Percentiles rank a stretch among this genome's conserved stretches.
Evolutionary conservation across 2,329 filamentous ascomycete genomes (phyloP).

Genomic region (Volutella citrinella): DNA sequence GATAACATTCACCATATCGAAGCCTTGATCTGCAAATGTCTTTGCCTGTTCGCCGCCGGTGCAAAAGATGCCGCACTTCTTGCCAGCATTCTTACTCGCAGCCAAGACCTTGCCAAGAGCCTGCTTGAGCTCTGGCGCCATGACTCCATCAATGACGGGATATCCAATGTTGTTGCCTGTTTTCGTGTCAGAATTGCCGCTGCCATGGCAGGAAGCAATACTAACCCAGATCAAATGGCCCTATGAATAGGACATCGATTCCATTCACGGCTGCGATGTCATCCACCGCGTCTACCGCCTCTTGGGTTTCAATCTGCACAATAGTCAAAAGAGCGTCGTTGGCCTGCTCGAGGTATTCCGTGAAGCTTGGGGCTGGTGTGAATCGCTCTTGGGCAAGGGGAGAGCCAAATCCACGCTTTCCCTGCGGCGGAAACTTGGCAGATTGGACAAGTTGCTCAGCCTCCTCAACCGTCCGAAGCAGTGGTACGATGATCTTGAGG

Average conservation of each 20-base stretch:
- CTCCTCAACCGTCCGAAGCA: conserved; percentile 41
- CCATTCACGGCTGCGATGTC: conserved; percentile 59
- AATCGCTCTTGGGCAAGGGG: conserved; percentile 44
- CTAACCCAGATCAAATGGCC: conserved; percentile 61
- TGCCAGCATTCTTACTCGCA: conserved; percentile 59
- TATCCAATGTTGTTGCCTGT: conserved; percentile 57
- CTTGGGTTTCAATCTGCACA: conserved; percentile 66
- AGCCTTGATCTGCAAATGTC: conserved; percentile 52
- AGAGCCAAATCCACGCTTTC: conserved; percentile 48
- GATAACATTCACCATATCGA: conserved; percentile 59
- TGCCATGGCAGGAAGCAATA: not conserved
- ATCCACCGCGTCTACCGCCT: conserved; percentile 58
- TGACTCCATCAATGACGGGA: conserved; percentile 58
- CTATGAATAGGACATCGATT: conserved; percentile 63
- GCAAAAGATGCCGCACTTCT: conserved; percentile 63
- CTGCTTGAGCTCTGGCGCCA: conserved; percentile 55
- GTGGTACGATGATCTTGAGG: conserved; percentile 43
- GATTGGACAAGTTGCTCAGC: conserved; percentile 43
- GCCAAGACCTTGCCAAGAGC: conserved; percentile 57
- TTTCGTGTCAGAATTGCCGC: conserved; percentile 5
- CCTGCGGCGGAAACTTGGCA: conserved; percentile 49
- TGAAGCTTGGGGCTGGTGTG: conserved; percentile 40
- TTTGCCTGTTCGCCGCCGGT: conserved; percentile 54
- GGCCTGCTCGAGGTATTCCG: conserved; percentile 48
- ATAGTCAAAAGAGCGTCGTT: conserved; percentile 57